Conservation (phyloP, 768 basidiomycete genomes). For the Pleurotus eryngii region DNA sequence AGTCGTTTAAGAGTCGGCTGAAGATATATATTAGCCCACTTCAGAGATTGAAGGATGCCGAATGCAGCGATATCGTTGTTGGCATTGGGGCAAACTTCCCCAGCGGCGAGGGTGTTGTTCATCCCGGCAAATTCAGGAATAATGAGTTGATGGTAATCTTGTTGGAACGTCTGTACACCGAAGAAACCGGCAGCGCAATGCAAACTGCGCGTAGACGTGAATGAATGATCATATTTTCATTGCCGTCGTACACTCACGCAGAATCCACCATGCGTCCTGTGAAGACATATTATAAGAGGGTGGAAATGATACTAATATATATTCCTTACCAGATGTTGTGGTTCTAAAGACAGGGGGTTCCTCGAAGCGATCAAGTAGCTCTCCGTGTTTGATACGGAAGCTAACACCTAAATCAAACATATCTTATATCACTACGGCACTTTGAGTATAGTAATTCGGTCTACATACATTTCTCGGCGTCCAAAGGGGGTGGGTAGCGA, state of each 20-base stretch:
- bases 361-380: slow-evolving; percentile 38
- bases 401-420: slow-evolving; percentile 51
- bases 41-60: slow-evolving; percentile 35
- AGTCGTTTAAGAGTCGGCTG: slow-evolving; percentile 52
- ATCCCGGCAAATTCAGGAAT: slow-evolving; percentile 53
- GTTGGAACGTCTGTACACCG: slow-evolving; percentile 44
- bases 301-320: neutral
- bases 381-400: slow-evolving; percentile 63
- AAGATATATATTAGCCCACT: slow-evolving; percentile 66
- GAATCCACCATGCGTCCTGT: slow-evolving; percentile 52
- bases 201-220: slow-evolving; percentile 18
- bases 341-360: slow-evolving; percentile 64
- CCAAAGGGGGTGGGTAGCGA: slow-evolving; percentile 70
- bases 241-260: slow-evolving; percentile 23
- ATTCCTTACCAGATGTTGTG: slow-evolving; percentile 43
- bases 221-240: neutral
- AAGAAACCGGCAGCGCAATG: slow-evolving; percentile 60
- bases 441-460: neutral
- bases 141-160: slow-evolving; percentile 58
- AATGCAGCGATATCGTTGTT: slow-evolving; percentile 38
- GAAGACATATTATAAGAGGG: neutral
- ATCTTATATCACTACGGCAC: neutral
- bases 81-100: slow-evolving; percentile 60
- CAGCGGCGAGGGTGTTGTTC: slow-evolving; percentile 73
- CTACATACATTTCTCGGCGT: slow-evolving; percentile 56